These are phyloP conservation scores for Citrus trifoliata DNA, from an alignment of 345 rosid species.

Conservation along the genomic window DNA sequence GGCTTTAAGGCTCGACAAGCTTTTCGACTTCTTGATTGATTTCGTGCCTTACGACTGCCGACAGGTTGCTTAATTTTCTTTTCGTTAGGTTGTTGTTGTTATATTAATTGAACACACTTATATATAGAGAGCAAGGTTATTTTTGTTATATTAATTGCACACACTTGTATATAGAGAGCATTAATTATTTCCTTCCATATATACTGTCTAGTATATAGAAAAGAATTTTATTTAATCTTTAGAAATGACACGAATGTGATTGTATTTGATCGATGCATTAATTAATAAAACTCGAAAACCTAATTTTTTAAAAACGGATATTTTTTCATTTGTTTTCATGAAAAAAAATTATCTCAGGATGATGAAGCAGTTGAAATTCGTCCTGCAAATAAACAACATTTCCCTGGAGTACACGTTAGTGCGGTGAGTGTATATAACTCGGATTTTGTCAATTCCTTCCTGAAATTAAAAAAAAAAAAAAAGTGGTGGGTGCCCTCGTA, in stretches of 20 bases:
- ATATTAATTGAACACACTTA: too few species aligned
- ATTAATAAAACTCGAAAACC: too few species aligned
- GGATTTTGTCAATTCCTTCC: background rate
- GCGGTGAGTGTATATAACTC: background rate
- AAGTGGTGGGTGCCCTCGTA: too few species aligned
- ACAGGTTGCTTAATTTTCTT: background rate
- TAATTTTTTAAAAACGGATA: too few species aligned
- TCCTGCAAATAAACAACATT: background rate
- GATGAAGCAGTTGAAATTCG: background rate
- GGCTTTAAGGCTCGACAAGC: constrained; percentile 6
- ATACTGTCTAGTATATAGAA: too few species aligned
- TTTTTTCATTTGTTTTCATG: background rate
- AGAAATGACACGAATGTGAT: too few species aligned
- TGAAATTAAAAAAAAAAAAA: background rate
- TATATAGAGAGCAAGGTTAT: too few species aligned
- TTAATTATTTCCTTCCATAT: too few species aligned
- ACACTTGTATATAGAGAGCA: too few species aligned
- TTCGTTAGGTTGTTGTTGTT: too few species aligned
- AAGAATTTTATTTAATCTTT: too few species aligned
- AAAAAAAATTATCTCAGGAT: background rate
- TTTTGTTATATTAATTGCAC: too few species aligned
- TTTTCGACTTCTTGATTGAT: constrained; percentile 17
- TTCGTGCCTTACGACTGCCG: background rate
- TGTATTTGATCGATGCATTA: background rate
- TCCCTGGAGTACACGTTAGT: background rate